Evolutionary conservation across 2,329 filamentous ascomycete species (phyloP), one percentile per base, ranked within the genome.

Genomic region (Sarocladium kiliense): DNA sequence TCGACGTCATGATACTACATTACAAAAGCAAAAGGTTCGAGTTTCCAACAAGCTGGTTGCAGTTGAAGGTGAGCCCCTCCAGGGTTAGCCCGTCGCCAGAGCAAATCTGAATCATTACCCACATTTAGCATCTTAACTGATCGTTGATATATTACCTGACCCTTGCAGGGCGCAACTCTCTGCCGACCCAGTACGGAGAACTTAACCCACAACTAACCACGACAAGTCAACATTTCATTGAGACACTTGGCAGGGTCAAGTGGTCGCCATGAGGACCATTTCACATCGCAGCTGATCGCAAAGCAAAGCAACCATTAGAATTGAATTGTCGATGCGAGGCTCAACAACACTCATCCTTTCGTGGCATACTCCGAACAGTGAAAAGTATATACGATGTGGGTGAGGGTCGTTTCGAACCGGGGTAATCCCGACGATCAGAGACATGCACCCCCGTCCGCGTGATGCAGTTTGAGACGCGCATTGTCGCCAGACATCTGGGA

Each of bases 131-230:
- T 32, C 47, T 27, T 9, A 23, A 32, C 12, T 27, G 27, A 47
- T 30, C 16, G 27, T 16, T 51, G n/a, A 27, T 18, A 44, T 44
- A 23, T 23, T 39, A 19, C 11, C 26, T n/a, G 25, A 51, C 47
- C 47, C 47, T 23, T 34, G 47, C 47, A 34, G 47, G 47, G 47
- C 47, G 47, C 47, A 51, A 51, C 47, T 34, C 47, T 51, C 27
- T 51, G 47, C 47, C 47, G 27, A 36, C n/a, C 21, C 23, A 51
- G 27, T 16, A 36, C n/a, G 27, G 47, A 51, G 7, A 3, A 2
- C n/a, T 21, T 23, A 3, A 3, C 47, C 26, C 30, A 25, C 47
- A 14, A 10, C n/a, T 9, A 49, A 4, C 3, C 25, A 18, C 23
- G 26, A 49, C 19, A 34, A 14, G 47, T n/a, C 44, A 47, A 30